phyloP scores from a whole-genome alignment of 2,329 filamentous ascomycete genomes.

The Exophiala mesophila region DNA sequence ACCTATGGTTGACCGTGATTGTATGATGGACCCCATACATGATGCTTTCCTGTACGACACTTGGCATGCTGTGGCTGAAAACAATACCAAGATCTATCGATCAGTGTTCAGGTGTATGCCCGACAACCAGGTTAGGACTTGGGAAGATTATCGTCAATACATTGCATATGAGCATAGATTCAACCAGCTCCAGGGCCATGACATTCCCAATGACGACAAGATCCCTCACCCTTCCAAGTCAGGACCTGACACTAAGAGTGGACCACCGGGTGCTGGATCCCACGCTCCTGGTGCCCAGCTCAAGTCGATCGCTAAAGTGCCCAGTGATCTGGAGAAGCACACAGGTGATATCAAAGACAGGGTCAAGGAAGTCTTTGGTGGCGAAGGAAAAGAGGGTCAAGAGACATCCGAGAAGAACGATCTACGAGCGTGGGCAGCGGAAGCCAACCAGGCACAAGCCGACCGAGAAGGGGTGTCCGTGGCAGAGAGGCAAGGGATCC shows the following conservation, averaged over 20 bases:
- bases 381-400: constrained; percentile 21
- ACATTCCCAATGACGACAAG: constrained; percentile 19
- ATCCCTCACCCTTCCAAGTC: constrained; percentile 39
- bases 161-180: constrained; percentile 73
- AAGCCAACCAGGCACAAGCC: constrained; percentile 31
- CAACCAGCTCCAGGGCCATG: constrained; percentile 58
- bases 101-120: constrained; percentile 96
- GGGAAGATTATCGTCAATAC: constrained; percentile 88
- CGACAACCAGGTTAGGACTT: constrained; percentile 86
- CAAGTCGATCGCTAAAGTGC: constrained; percentile 27
- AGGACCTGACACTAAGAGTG: constrained; percentile 32
- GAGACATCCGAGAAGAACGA: constrained; percentile 31
- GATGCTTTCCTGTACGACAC: constrained; percentile 78
- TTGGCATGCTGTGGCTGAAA: constrained; percentile 81
- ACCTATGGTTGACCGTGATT: constrained; percentile 76
- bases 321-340: constrained; percentile 30
- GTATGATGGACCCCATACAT: constrained; percentile 86
- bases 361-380: constrained; percentile 22
- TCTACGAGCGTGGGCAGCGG: constrained; percentile 32
- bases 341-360: constrained; percentile 32
- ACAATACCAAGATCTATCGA: constrained; percentile 93
- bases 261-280: constrained; percentile 36
- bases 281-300: constrained; percentile 29
- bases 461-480: too few relatives aligned
- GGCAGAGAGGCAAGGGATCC: constrained; percentile 32